Evolutionary conservation across 1,284 basidiomycete genomes (phyloP).

Genomic region (Boletus semigastroideus): DNA sequence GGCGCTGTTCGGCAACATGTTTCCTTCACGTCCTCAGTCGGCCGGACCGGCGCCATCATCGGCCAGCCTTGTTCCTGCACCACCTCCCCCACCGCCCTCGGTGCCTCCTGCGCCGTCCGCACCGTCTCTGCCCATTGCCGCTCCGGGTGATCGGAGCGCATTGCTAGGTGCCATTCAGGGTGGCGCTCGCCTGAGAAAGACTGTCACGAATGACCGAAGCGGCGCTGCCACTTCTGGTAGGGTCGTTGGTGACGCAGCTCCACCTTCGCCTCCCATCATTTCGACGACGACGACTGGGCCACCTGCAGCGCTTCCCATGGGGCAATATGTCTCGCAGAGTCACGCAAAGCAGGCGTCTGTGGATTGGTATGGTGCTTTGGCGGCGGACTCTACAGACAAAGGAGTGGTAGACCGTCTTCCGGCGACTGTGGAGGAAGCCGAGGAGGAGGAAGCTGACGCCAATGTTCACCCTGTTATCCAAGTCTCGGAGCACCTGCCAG

Average conservation of each 20-base stretch:
- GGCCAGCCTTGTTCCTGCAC: slow-evolving; percentile 25
- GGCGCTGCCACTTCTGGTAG: slow-evolving; percentile 67
- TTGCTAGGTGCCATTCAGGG: slow-evolving; percentile 83
- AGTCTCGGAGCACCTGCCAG: slow-evolving; percentile 47
- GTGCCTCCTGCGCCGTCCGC: slow-evolving; percentile 32
- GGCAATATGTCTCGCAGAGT: slow-evolving; percentile 18
- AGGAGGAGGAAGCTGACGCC: slow-evolving; percentile 43
- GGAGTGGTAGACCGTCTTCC: slow-evolving; percentile 47
- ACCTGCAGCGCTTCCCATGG: slow-evolving; percentile 28
- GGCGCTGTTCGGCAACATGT: slow-evolving; percentile 71
- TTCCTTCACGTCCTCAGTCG: slow-evolving; percentile 50
- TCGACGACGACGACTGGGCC: too few relatives aligned
- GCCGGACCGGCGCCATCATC: slow-evolving; percentile 25
- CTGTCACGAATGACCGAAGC: slow-evolving; percentile 85
- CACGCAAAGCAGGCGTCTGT: slow-evolving; percentile 75
- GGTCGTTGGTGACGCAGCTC: slow-evolving; percentile 75
- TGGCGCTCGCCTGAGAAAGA: slow-evolving; percentile 74
- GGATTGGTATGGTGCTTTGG: slow-evolving; percentile 91
- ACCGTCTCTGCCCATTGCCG: slow-evolving; percentile 27
- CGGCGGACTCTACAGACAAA: slow-evolving; percentile 64
- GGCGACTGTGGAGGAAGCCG: slow-evolving; percentile 57
- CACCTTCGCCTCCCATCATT: too few relatives aligned
- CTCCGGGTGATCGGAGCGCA: slow-evolving; percentile 60
- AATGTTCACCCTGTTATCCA: slow-evolving; percentile 53
- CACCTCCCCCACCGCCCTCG: slow-evolving; percentile 39